These are phyloP conservation scores for Tuber microsphaerosporum DNA, from an alignment of 495 filamentous ascomycete species.

Conservation along the genomic window DNA sequence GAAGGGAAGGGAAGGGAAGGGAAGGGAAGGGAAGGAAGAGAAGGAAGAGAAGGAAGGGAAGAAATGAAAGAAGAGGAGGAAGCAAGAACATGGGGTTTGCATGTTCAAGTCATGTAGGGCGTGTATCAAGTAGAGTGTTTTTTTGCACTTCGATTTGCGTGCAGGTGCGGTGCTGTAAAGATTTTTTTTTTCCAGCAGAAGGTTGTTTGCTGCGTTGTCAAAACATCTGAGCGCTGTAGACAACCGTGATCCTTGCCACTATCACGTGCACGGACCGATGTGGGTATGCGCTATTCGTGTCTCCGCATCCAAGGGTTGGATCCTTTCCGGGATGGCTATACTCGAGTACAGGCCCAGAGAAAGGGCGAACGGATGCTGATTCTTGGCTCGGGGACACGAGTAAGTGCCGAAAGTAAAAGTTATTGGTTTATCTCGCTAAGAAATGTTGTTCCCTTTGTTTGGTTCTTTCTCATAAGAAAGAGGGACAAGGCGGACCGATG, in stretches of 20 bases:
- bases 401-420: background rate
- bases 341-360: background rate
- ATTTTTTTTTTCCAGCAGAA: background rate
- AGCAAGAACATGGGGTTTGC: background rate
- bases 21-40: background rate
- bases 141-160: background rate
- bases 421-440: background rate
- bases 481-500: background rate
- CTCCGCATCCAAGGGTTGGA: background rate
- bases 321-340: background rate
- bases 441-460: background rate
- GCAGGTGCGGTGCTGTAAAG: background rate
- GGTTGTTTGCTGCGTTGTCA: conserved; percentile 5
- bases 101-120: background rate
- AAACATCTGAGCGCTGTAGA: background rate
- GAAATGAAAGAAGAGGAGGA: too few species aligned
- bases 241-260: background rate
- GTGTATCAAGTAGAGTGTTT: background rate
- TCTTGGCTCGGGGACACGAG: background rate
- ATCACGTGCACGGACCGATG: background rate
- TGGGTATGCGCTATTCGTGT: background rate
- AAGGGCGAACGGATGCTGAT: background rate
- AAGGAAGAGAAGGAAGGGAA: background rate
- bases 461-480: background rate
- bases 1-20: background rate